Evolutionary conservation across 106 monocot genomes (phyloP), one percentile per base, ranked within the genome.

Genomic region (Vanilla planifolia): DNA sequence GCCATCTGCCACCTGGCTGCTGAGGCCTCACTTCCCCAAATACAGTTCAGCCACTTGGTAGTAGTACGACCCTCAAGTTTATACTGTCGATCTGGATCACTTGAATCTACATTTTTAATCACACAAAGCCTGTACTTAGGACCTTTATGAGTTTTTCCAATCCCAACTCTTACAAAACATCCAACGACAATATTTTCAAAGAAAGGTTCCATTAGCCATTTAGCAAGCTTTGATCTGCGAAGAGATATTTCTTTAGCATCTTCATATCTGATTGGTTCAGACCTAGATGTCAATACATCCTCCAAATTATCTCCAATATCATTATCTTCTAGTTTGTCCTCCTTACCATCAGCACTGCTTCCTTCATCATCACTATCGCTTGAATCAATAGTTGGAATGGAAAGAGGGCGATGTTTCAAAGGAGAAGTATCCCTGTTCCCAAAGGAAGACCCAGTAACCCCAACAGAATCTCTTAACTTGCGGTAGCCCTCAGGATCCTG

Each of bases 131-230:
- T 73, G 40, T 89, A 94, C 22, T 77, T 65, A 14, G 52, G 57
- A 14, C 93, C 93, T 4, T 76, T 74, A 15, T 69, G 67, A 17
- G 85, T 64, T 67, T 74, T 76, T 23, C 89, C 85, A 51, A 94
- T 85, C 1, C 89, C 89, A 22, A 92, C 73, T 25, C 94, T 71
- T 27, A 94, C 86, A 70, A 86, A 94, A 53, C 94, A 89, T 4
- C 94, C 94, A 3, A 67, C 67, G 28, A 89, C 67, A 5, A 94
- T 64, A 6, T 94, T 89, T 59, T 94, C 89, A 61, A 94, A 94
- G 51, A 94, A 94, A 7, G 94, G 94, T 42, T 94, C 89, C 85
- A 83, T 83, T 64, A 85, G 78, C 94, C 89, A 89, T 71, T 94
- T 94, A 8, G 80, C 85, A 23, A 94, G 85, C 63, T 83, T 85